phyloP scores from a whole-genome alignment of 1,139 yeast genomes.

The Arxiozyma telluris region DNA sequence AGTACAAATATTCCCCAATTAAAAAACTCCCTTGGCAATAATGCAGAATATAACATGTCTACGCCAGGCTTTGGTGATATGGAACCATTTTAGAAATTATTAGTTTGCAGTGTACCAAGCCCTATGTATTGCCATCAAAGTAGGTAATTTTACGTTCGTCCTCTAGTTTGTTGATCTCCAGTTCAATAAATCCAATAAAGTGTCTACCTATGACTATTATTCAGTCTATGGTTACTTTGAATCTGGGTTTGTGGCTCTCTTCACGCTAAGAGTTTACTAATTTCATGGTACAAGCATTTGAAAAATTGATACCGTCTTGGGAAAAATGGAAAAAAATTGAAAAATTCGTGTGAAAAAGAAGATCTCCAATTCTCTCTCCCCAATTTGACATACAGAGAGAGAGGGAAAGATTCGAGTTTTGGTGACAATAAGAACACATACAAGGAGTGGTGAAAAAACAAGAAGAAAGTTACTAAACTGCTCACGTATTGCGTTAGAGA shows the following conservation, averaged over 20 bases:
- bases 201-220: neutral
- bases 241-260: too few relatives aligned
- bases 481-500: neutral
- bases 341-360: neutral
- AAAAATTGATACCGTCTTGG: neutral
- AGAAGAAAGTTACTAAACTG: neutral
- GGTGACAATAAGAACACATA: neutral
- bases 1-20: neutral
- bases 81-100: neutral
- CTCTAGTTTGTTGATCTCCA: neutral
- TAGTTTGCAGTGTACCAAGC: neutral
- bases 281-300: neutral
- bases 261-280: neutral
- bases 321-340: neutral
- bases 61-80: neutral
- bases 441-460: neutral
- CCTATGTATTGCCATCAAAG: neutral
- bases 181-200: neutral
- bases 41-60: neutral
- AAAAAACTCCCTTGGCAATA: neutral
- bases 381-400: too few relatives aligned
- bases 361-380: too few relatives aligned
- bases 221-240: neutral
- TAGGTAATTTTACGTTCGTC: too few relatives aligned
- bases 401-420: neutral